Evolutionary conservation across 2,329 filamentous ascomycete genomes (phyloP).

Genomic region (Chaetoscypha palmicola): DNA sequence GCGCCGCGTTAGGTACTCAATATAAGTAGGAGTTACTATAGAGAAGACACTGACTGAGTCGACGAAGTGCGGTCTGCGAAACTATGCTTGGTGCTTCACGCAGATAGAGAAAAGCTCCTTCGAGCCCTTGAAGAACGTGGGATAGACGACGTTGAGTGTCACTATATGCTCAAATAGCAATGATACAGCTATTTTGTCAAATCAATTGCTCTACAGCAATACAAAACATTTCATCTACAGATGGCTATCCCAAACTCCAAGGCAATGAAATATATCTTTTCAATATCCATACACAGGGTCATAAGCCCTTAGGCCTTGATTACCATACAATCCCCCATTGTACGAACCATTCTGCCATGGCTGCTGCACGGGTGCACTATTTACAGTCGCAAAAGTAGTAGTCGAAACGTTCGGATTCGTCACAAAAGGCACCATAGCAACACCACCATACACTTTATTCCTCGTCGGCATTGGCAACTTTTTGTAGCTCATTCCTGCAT

Average conservation of each 20-base stretch:
- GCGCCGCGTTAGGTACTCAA: no score
- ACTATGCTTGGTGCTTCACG: no score
- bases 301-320: not conserved
- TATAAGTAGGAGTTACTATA: no score
- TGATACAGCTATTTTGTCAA: no score
- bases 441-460: slow-evolving; percentile 3
- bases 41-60: no score
- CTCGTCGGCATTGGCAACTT: slow-evolving; percentile 1
- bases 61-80: no score
- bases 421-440: not conserved
- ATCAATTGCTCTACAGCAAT: no score
- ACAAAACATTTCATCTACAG: no score
- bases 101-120: no score
- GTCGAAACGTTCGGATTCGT: not conserved
- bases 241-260: not conserved
- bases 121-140: no score
- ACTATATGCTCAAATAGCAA: no score
- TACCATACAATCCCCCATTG: slow-evolving; percentile 4
- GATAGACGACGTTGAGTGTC: no score
- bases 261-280: not conserved
- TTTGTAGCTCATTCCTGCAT: slow-evolving; percentile 5
- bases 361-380: not conserved
- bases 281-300: slow-evolving; percentile 3
- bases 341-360: slow-evolving; percentile 2
- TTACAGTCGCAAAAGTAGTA: not conserved